These are phyloP conservation scores for Brassica napus DNA, from an alignment of 345 rosid species.

Conservation along the genomic window Da-Ae NC_063439.1:10558001-10558500, in stretches of 20 bases:
- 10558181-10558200: constrained; percentile 63
- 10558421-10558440: constrained; percentile 84
- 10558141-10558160: constrained; percentile 48
- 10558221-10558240: constrained; percentile 75
- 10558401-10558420: constrained; percentile 50
- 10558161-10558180: constrained; percentile 42
- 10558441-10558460: constrained; percentile 96
- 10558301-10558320: constrained; percentile 40
- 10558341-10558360: constrained; percentile 98
- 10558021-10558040: constrained; percentile 44
- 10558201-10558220: constrained; percentile 57
- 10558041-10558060: constrained; percentile 52
- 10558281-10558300: constrained; percentile 5
- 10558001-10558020: constrained; percentile 61
- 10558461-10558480: constrained; percentile 82
- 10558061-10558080: constrained; percentile 57
- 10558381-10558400: constrained; percentile 53
- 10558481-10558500: constrained; percentile 82
- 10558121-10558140: constrained; percentile 42
- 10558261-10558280: constrained; percentile 5
- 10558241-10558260: neutral
- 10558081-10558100: constrained; percentile 64
- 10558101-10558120: constrained; percentile 39
- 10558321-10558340: constrained; percentile 98
- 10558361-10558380: constrained; percentile 69